Base-by-base conservation (phyloP, 768 basidiomycete species). In the Suillus subalutaceus region DNA sequence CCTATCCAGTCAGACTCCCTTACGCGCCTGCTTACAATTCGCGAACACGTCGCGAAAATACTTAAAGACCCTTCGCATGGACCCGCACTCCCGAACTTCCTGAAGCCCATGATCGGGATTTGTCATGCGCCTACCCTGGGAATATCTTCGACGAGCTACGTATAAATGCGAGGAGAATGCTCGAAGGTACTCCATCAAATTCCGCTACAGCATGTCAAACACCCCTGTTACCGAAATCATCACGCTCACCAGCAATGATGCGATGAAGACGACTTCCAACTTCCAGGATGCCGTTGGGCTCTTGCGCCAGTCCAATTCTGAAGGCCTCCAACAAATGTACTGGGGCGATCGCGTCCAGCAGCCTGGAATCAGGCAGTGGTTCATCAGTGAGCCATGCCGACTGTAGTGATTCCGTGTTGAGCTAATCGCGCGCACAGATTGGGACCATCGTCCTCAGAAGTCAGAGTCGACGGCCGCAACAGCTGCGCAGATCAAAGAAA, bases 261-360 rank as follows among this genome's bases (percentile, higher is more conserved):
- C 55, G 55, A 56, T n/a, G 35, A 56, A 35, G 55, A n/a, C 55
- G 12, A 55, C 53, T 20, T 37, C 55, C 6, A 18, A 59, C 16
- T 41, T 41, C 40, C 58, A 59, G 16, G 58, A 59, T 23, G 58
- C 35, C 12, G 1, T 59, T 2, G 10, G 18, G 40, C 58, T 63
- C 32, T 13, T 56, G 20, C 55, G 32, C 35, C 35, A n/a, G 20
- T 13, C 32, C 9, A 35, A 20, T 20, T 56, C n/a, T 13, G 32
- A 56, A 1, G 55, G 55, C 18, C 10, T 56, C 20, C 41, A 46
- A 44, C 46, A 18, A 26, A n/a, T n/a, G 20, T 37, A 30, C 43
- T 65, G 43, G 62, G 41, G 62, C 20, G 38, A 65, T 7, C 35
- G 64, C 38, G 9, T 64, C 40, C 63, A 64, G 56, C n/a, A 64